These are phyloP conservation scores for Globisporangium carolinianum DNA, from an alignment of 352 stramenopile species.

Conservation along the genomic window DNA sequence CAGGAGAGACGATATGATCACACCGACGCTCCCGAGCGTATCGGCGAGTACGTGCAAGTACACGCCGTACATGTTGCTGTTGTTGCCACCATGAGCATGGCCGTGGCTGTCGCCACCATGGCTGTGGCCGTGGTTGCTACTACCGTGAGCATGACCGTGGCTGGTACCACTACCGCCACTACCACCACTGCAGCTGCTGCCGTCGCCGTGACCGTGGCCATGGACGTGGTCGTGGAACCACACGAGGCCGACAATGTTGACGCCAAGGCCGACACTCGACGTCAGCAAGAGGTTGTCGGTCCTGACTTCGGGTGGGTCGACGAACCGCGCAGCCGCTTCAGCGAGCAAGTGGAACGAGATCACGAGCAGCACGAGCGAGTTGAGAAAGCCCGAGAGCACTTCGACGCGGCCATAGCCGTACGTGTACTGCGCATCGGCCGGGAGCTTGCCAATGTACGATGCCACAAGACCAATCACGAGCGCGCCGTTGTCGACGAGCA, in stretches of 20 bases:
- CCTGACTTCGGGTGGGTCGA: constrained; percentile 66
- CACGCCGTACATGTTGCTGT: constrained; percentile 89
- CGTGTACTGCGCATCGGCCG: constrained; percentile 63
- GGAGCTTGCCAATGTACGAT: constrained; percentile 75
- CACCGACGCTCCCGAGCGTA: constrained; percentile 82
- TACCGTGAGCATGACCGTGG: constrained; percentile 29
- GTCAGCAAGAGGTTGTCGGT: constrained; percentile 84
- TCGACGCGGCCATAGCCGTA: constrained; percentile 86
- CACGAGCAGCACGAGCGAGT: constrained; percentile 78
- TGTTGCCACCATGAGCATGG: constrained; percentile 25
- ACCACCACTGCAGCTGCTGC: constrained; percentile 23
- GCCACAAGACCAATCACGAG: constrained; percentile 80
- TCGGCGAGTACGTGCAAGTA: constrained; percentile 88
- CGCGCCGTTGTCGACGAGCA: constrained; percentile 85
- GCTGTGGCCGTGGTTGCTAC: not conserved
- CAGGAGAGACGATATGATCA: constrained; percentile 84
- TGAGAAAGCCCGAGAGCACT: constrained; percentile 83
- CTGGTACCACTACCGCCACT: constrained; percentile 47
- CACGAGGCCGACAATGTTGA: constrained; percentile 86
- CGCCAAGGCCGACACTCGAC: constrained; percentile 66
- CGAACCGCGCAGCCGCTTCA: constrained; percentile 66
- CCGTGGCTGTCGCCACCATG: no score
- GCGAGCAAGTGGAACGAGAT: constrained; percentile 81
- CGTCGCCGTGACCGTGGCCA: constrained; percentile 57
- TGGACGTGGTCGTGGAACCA: constrained; percentile 89